phyloP scores from a whole-genome alignment of 768 basidiomycete genomes.

The Termitomyces bulborhizus region DNA sequence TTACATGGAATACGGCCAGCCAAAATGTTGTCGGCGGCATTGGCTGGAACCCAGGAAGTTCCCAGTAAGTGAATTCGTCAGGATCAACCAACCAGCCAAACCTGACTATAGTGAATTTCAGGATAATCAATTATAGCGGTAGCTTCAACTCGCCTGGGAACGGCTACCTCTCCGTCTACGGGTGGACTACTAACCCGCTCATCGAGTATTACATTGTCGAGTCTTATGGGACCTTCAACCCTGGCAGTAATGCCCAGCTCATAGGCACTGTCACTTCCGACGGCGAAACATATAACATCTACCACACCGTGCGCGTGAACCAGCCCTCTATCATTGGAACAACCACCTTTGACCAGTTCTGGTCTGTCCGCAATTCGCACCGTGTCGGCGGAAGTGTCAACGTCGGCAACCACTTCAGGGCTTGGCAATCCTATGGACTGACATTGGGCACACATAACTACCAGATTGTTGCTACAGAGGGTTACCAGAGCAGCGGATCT shows the following conservation, averaged over 20 bases:
- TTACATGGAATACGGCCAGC: conserved; percentile 23
- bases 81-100: too few relatives aligned
- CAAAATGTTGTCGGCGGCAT: conserved; percentile 34
- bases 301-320: conserved; percentile 29
- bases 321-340: conserved; percentile 37
- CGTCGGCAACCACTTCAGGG: conserved; percentile 35
- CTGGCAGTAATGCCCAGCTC: conserved; percentile 22
- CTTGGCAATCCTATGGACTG: conserved; percentile 34
- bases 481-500: conserved; percentile 34
- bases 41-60: conserved; percentile 30
- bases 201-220: conserved; percentile 45
- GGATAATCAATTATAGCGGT: conserved; percentile 30
- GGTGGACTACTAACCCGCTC: conserved; percentile 40
- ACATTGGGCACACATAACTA: conserved; percentile 33
- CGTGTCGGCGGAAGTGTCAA: conserved; percentile 29
- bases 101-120: conserved; percentile 5
- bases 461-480: conserved; percentile 43
- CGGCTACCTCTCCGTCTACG: conserved; percentile 38
- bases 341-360: conserved; percentile 41
- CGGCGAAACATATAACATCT: conserved; percentile 37
- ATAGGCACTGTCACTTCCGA: conserved; percentile 35
- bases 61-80: conserved; percentile 15
- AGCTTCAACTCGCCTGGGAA: conserved; percentile 32
- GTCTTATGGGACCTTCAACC: conserved; percentile 34
- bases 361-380: conserved; percentile 34